phyloP scores from a whole-genome alignment of 2,329 filamentous ascomycete species.

The Paecilomyces niveus region DNA sequence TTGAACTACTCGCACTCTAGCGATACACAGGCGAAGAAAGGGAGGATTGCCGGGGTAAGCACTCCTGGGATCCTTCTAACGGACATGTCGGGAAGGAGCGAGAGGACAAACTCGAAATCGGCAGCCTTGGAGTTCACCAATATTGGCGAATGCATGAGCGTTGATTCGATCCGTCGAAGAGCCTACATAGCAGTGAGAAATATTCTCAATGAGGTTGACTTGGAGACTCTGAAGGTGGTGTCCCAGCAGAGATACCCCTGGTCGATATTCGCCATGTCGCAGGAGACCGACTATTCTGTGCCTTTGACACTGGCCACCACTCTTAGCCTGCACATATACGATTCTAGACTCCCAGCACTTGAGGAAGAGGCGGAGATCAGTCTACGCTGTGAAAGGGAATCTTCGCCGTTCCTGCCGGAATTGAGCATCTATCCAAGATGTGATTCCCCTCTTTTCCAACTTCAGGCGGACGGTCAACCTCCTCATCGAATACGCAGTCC shows the following conservation, averaged over 20 bases:
- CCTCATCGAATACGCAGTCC: conserved; percentile 32
- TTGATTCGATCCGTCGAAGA: conserved; percentile 60
- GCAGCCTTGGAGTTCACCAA: conserved; percentile 29
- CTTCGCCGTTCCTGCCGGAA: conserved; percentile 17
- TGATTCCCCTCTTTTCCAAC: conserved; percentile 25
- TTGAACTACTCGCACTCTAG: conserved; percentile 41
- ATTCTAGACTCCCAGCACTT: conserved; percentile 49
- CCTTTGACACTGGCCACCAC: conserved; percentile 82
- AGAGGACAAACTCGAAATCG: conserved; percentile 18
- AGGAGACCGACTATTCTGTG: conserved; percentile 54
- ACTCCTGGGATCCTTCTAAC: conserved; percentile 59
- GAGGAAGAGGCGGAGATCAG: conserved; percentile 30
- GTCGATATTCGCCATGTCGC: conserved; percentile 75
- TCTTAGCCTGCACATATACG: conserved; percentile 73
- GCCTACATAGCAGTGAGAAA: conserved; percentile 77
- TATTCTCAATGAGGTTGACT: conserved; percentile 72
- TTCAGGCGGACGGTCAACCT: conserved; percentile 26
- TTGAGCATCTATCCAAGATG: conserved; percentile 23
- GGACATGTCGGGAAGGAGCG: conserved; percentile 58
- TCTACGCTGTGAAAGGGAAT: conserved; percentile 24
- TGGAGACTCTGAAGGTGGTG: conserved; percentile 63
- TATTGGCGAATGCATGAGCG: conserved; percentile 74
- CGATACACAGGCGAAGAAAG: conserved; percentile 35
- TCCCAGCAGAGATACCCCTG: conserved; percentile 68
- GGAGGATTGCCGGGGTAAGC: conserved; percentile 59